Conservation (phyloP, 345 rosid species). For the Dovyalis caffra region DNA sequence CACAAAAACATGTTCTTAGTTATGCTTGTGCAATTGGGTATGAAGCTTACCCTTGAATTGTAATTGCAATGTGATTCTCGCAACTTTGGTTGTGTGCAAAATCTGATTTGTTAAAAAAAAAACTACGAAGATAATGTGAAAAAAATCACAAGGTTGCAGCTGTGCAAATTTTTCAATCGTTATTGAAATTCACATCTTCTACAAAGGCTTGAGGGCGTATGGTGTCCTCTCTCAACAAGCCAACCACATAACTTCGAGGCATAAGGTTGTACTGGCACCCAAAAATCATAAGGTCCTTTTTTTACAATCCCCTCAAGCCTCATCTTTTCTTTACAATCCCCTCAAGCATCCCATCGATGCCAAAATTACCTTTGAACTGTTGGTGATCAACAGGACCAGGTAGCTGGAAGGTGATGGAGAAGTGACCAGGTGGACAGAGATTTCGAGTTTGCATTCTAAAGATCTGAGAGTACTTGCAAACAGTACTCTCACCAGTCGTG, state of each 20-base stretch:
- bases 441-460: conserved; percentile 73
- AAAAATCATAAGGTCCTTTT: neutral
- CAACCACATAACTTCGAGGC: neutral
- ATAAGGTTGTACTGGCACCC: neutral
- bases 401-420: conserved; percentile 60
- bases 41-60: no score
- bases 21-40: no score
- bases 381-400: conserved; percentile 73
- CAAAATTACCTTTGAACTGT: conserved; percentile 47
- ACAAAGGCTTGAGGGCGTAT: neutral
- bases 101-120: no score
- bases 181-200: neutral
- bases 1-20: no score
- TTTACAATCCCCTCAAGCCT: conserved; percentile 16
- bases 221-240: neutral
- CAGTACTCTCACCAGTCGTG: conserved; percentile 67
- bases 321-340: conserved; percentile 65
- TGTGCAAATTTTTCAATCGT: neutral
- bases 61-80: no score
- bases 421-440: conserved; percentile 69
- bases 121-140: no score
- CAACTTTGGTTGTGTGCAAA: no score
- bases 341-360: conserved; percentile 63
- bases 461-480: conserved; percentile 52
- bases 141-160: no score